Evolutionary conservation across 352 stramenopile genomes (phyloP).

Genomic region (Phytophthora ohioensis): DNA sequence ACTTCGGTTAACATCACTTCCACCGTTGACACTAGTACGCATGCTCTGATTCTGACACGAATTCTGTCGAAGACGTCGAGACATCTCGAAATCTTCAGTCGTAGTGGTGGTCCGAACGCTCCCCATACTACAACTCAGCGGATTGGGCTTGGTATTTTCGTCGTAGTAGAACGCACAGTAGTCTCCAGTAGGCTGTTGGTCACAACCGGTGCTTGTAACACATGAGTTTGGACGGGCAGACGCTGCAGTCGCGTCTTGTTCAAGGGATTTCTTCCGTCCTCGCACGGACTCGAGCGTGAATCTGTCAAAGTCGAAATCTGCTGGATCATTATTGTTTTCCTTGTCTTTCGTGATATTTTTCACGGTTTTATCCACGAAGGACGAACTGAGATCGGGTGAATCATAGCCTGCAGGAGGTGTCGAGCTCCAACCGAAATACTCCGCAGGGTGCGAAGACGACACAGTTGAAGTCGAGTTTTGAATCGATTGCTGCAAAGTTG

Average conservation of each 20-base stretch:
- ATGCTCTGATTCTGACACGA: constrained; percentile 22
- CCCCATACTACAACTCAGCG: constrained; percentile 30
- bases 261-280: constrained; percentile 14
- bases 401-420: constrained; percentile 6
- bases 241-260: not conserved
- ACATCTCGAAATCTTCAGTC: constrained; percentile 54
- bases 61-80: constrained; percentile 22
- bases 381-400: not conserved
- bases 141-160: constrained; percentile 16
- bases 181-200: constrained; percentile 6
- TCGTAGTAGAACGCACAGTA: constrained; percentile 38
- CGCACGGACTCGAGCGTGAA: constrained; percentile 61
- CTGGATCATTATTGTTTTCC: not conserved
- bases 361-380: not conserved
- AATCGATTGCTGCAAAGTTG: constrained; percentile 46
- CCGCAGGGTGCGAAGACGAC: constrained; percentile 12
- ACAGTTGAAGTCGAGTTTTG: constrained; percentile 14
- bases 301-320: constrained; percentile 50
- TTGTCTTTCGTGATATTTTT: constrained; percentile 2
- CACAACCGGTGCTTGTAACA: not conserved
- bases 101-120: constrained; percentile 37
- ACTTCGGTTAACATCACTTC: not conserved
- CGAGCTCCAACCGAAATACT: constrained; percentile 35
- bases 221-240: not conserved
- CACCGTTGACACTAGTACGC: not conserved